Conservation (phyloP, 495 filamentous ascomycete genomes). For the Letharia lupina region DNA sequence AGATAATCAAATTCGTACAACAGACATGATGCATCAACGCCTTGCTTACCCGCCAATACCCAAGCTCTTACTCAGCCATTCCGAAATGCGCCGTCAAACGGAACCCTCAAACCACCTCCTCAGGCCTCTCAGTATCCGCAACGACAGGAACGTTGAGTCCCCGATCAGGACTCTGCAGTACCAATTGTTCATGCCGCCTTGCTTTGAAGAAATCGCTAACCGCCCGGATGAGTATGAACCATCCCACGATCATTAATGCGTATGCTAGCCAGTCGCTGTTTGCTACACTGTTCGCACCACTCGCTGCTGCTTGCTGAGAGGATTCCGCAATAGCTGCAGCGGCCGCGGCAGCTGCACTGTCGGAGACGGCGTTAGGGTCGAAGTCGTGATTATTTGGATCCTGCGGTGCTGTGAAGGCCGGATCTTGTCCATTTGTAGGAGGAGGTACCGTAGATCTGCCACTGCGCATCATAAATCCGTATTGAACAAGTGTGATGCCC, state of each 20-base stretch:
- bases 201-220: conserved; percentile 83
- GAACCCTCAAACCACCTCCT: conserved; percentile 61
- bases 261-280: conserved; percentile 88
- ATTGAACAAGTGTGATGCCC: conserved; percentile 92
- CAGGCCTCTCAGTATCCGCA: conserved; percentile 74
- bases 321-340: conserved; percentile 28
- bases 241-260: conserved; percentile 90
- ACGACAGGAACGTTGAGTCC: conserved; percentile 81
- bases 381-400: conserved; percentile 91
- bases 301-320: conserved; percentile 28
- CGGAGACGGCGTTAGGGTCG: conserved; percentile 57
- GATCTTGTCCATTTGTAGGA: conserved; percentile 41
- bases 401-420: conserved; percentile 54
- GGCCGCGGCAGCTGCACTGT: conserved; percentile 28
- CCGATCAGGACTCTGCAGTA: conserved; percentile 87
- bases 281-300: conserved; percentile 33
- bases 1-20: background rate
- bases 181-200: conserved; percentile 81
- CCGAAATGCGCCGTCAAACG: background rate
- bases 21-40: background rate
- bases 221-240: conserved; percentile 90
- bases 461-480: conserved; percentile 87
- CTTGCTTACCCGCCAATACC: background rate
- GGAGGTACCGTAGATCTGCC: conserved; percentile 41
- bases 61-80: background rate